A percentile compares a stretch with the other conserved stretches of the same genome.
Conservation (phyloP, 2,329 filamentous ascomycete species). For the Scolecobasidium constrictum region DNA sequence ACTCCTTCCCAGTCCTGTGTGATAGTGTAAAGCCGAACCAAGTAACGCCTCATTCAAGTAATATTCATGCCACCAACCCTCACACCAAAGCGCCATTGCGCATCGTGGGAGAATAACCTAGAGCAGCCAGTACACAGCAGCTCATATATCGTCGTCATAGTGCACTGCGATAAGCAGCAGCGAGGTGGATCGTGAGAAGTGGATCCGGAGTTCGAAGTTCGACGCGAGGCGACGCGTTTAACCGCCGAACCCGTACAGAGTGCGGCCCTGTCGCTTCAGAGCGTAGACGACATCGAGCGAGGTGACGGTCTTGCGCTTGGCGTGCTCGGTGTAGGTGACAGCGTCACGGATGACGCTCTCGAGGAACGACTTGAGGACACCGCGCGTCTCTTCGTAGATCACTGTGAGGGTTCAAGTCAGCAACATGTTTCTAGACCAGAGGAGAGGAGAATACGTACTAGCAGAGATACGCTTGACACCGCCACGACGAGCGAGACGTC, state of each 20-base stretch:
- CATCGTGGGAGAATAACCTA: too few species aligned
- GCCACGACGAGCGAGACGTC: constrained; percentile 43
- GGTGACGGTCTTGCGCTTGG: constrained; percentile 71
- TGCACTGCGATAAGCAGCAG: background rate
- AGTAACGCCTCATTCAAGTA: too few species aligned
- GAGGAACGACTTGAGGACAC: constrained; percentile 69
- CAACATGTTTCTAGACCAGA: background rate
- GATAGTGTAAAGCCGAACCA: too few species aligned
- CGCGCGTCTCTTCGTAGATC: constrained; percentile 72
- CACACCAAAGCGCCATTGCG: too few species aligned
- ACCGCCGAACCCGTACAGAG: constrained; percentile 84
- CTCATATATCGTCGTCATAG: background rate
- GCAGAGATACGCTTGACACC: constrained; percentile 43
- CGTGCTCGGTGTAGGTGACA: constrained; percentile 70
- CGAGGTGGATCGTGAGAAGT: too few species aligned
- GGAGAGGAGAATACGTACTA: constrained; percentile 24
- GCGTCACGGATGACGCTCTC: constrained; percentile 67
- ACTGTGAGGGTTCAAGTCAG: constrained; percentile 29
- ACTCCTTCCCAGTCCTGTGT: too few species aligned
- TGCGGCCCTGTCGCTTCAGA: constrained; percentile 54
- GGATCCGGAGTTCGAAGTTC: too few species aligned
- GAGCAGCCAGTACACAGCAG: too few species aligned
- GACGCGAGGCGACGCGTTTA: too few species aligned
- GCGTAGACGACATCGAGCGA: constrained; percentile 55
- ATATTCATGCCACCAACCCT: too few species aligned